Evolutionary conservation across 2,329 filamentous ascomycete genomes (phyloP).

Genomic region (Emergomyces orientalis): DNA sequence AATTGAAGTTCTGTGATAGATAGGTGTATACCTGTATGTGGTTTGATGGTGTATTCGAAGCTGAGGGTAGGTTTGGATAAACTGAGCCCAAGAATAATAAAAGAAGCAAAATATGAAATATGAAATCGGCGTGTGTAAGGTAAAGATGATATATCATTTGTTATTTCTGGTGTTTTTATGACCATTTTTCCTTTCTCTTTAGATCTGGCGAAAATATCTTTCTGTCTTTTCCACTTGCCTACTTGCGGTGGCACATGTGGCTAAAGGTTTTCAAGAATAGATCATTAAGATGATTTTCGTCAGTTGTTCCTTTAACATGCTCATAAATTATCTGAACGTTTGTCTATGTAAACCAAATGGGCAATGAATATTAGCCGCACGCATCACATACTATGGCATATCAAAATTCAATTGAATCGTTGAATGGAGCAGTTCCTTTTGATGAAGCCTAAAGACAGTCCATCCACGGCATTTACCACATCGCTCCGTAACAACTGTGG

Average conservation of each 20-base stretch:
- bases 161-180: not conserved
- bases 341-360: not conserved
- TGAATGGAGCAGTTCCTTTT: too few relatives aligned
- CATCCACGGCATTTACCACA: too few relatives aligned
- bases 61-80: not conserved
- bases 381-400: too few relatives aligned
- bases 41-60: too few relatives aligned
- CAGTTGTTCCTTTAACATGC: not conserved
- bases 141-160: not conserved
- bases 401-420: too few relatives aligned
- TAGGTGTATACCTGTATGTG: not conserved
- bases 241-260: too few relatives aligned
- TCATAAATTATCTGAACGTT: not conserved
- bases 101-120: not conserved
- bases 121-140: not conserved
- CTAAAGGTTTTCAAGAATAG: not conserved
- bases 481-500: too few relatives aligned
- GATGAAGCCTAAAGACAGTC: too few relatives aligned
- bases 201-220: not conserved
- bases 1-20: constrained; percentile 20
- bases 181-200: not conserved
- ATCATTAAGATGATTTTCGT: not conserved
- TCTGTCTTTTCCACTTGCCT: not conserved
- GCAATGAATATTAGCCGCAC: not conserved
- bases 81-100: not conserved